Evolutionary conservation across 2,329 filamentous ascomycete genomes (phyloP).

Genomic region (Sphaerulina vaccinii): DNA sequence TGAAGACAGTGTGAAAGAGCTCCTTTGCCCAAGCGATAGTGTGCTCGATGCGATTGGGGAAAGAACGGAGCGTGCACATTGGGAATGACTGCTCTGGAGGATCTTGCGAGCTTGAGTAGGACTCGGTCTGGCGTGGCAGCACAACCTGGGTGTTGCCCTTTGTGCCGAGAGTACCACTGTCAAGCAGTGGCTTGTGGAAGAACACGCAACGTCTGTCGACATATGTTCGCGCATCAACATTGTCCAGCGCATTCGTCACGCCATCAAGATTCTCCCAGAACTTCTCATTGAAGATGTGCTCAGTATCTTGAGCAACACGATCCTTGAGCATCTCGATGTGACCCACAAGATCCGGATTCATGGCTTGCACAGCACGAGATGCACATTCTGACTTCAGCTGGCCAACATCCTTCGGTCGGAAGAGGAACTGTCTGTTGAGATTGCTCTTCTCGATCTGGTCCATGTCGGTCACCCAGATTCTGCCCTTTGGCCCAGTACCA

Average conservation of each 20-base stretch:
- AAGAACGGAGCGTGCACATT: conserved; percentile 96
- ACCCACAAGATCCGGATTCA: conserved; percentile 89
- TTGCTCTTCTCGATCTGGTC: conserved; percentile 99
- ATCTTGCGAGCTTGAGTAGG: conserved; percentile 95
- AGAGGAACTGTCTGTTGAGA: conserved; percentile 93
- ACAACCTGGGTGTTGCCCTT: conserved; percentile 99
- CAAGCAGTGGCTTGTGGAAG: conserved; percentile 93
- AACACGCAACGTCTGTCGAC: conserved; percentile 96
- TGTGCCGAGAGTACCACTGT: conserved; percentile 96
- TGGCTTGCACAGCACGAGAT: conserved; percentile 80
- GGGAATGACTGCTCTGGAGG: conserved; percentile 98
- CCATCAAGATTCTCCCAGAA: conserved; percentile 89
- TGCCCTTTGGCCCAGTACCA: conserved; percentile 80
- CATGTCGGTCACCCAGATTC: conserved; percentile 93
- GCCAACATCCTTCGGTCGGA: conserved; percentile 89
- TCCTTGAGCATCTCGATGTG: conserved; percentile 86
- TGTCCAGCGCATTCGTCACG: conserved; percentile 96
- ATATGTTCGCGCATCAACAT: conserved; percentile 94
- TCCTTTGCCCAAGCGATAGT: conserved; percentile 98
- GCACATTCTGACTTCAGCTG: conserved; percentile 96
- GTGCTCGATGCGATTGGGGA: conserved; percentile 97
- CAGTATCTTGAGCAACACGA: conserved; percentile 85
- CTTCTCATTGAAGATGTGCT: conserved; percentile 87
- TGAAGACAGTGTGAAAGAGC: conserved; percentile 90
- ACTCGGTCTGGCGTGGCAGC: conserved; percentile 86